Evolutionary conservation across 768 basidiomycete genomes (phyloP).

Genomic region (Tylopilus sp.): DNA sequence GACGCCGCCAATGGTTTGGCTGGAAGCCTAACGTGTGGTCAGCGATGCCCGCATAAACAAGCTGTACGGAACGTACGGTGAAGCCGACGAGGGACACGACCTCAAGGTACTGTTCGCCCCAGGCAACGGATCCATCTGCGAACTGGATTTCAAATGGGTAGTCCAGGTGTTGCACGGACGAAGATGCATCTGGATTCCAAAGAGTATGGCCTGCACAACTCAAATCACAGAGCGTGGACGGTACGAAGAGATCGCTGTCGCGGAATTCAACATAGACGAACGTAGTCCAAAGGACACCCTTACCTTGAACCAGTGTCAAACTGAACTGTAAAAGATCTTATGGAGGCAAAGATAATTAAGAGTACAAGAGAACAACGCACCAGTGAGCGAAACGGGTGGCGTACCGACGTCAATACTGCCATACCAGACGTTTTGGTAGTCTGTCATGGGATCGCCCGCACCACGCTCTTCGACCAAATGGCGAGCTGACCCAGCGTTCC

Average conservation of each 20-base stretch:
- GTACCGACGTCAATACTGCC: constrained; percentile 9
- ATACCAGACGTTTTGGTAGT: no score
- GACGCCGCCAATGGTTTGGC: constrained; percentile 24
- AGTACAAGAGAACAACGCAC: not conserved
- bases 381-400: not conserved
- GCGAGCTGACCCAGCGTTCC: constrained; percentile 1
- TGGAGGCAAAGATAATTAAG: no score
- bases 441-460: no score
- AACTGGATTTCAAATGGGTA: constrained; percentile 36
- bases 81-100: constrained; percentile 36
- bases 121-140: constrained; percentile 41
- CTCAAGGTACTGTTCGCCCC: constrained; percentile 39
- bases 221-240: constrained; percentile 23
- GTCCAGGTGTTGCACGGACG: constrained; percentile 25
- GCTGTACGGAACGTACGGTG: constrained; percentile 8
- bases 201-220: constrained; percentile 33
- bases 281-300: no score
- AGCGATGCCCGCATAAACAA: not conserved
- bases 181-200: constrained; percentile 35
- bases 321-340: constrained; percentile 26
- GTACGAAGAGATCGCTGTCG: constrained; percentile 37
- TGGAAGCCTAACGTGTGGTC: constrained; percentile 20
- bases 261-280: no score
- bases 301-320: constrained; percentile 40
- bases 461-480: no score